Evolutionary conservation across 2,329 filamentous ascomycete species (phyloP).

Genomic region (Beauveria asiatica): DNA sequence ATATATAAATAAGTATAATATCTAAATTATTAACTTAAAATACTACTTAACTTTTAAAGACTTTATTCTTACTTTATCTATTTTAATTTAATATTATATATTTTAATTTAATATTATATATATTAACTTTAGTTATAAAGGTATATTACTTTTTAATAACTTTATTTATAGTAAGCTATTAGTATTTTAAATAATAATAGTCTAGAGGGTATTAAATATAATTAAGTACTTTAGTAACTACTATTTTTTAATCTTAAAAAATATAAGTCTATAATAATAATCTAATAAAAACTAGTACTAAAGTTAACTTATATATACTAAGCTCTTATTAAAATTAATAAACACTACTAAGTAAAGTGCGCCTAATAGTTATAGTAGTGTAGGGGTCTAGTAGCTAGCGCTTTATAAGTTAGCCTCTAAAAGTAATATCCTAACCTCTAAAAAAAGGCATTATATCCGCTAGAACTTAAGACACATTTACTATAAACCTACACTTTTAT

Average conservation of each 20-base stretch:
- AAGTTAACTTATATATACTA: background rate
- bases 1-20: too few species aligned
- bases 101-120: too few species aligned
- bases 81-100: too few species aligned
- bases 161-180: too few species aligned
- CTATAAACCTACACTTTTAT: constrained; percentile 7
- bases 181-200: too few species aligned
- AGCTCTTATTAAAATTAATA: constrained; percentile 5
- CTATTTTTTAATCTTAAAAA: background rate
- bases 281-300: background rate
- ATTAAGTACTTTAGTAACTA: too few species aligned
- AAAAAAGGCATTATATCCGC: constrained; percentile 4
- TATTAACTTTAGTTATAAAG: too few species aligned
- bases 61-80: too few species aligned
- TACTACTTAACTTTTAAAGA: too few species aligned
- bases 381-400: background rate
- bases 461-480: constrained; percentile 4
- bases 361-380: background rate
- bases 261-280: background rate
- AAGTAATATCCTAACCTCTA: constrained; percentile 6
- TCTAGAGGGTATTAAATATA: too few species aligned
- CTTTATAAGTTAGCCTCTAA: constrained; percentile 8
- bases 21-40: too few species aligned
- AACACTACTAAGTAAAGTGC: background rate
- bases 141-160: too few species aligned